phyloP scores from a whole-genome alignment of 495 filamentous ascomycete genomes.

The Bacidia rubella region DNA sequence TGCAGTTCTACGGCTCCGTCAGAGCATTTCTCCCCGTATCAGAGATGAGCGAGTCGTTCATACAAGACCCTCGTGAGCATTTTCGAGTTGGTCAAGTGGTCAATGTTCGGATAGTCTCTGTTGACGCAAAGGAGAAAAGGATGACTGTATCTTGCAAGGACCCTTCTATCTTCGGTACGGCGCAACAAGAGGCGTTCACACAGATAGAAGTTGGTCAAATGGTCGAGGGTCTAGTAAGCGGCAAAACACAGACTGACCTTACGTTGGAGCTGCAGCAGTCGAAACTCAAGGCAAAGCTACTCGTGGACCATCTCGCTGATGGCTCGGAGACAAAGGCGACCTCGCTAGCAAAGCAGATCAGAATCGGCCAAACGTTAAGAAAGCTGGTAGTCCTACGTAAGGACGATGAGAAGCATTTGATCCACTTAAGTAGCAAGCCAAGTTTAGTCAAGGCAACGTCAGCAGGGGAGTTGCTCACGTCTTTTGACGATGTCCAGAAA shows the following conservation, averaged over 20 bases:
- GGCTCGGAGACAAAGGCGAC: slow-evolving; percentile 59
- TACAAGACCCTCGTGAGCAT: slow-evolving; percentile 75
- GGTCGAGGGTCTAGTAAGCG: slow-evolving; percentile 64
- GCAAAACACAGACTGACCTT: slow-evolving; percentile 70
- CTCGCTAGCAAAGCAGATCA: slow-evolving; percentile 61
- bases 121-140: slow-evolving; percentile 54
- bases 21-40: slow-evolving; percentile 78
- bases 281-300: slow-evolving; percentile 60
- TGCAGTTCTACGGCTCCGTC: slow-evolving; percentile 81
- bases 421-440: slow-evolving; percentile 66
- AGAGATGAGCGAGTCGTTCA: slow-evolving; percentile 96
- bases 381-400: slow-evolving; percentile 80
- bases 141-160: slow-evolving; percentile 91
- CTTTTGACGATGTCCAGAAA: slow-evolving; percentile 55
- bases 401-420: slow-evolving; percentile 53
- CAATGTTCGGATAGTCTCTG: slow-evolving; percentile 66
- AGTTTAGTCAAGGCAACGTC: slow-evolving; percentile 64
- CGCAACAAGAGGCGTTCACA: slow-evolving; percentile 61
- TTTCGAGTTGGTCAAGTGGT: slow-evolving; percentile 85
- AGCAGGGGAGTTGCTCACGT: slow-evolving; percentile 46
- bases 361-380: slow-evolving; percentile 63
- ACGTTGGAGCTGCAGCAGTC: slow-evolving; percentile 59
- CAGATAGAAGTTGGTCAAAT: slow-evolving; percentile 54
- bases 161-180: slow-evolving; percentile 56
- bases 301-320: slow-evolving; percentile 68